phyloP scores from a whole-genome alignment of 1,284 basidiomycete genomes.

The Apiotrichum domesticum region DNA sequence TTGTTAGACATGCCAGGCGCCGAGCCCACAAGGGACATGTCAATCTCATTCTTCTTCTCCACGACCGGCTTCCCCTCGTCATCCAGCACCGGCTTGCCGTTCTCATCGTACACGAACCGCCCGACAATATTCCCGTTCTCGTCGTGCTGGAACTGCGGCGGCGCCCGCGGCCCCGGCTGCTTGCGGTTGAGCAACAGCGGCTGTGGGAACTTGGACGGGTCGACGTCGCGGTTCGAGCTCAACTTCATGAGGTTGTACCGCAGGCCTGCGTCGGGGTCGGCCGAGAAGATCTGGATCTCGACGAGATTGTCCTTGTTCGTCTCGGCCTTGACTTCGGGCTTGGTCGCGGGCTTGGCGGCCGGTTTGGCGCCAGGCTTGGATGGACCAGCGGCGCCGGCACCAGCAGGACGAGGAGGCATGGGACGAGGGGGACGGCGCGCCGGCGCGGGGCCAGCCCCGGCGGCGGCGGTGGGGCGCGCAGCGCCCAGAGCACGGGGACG shows the following conservation, averaged over 20 bases:
- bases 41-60: conserved; percentile 31
- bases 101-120: conserved; percentile 34
- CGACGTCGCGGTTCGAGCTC: conserved; percentile 26
- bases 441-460: not conserved
- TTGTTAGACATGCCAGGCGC: conserved; percentile 20
- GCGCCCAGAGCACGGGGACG: not conserved
- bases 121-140: conserved; percentile 35
- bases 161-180: conserved; percentile 28
- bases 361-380: not conserved
- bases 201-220: conserved; percentile 26
- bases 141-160: conserved; percentile 30
- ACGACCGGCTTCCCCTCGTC: conserved; percentile 33
- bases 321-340: conserved; percentile 10
- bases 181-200: conserved; percentile 41
- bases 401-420: not conserved
- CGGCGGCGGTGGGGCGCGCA: not conserved
- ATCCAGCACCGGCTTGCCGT: conserved; percentile 36
- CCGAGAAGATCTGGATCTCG: conserved; percentile 39
- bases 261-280: conserved; percentile 12
- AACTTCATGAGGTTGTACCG: conserved; percentile 41
- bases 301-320: conserved; percentile 14
- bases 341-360: not conserved
- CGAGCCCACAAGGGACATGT: conserved; percentile 34
- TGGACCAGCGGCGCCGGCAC: not conserved
- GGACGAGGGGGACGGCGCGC: conserved; percentile 1